Conservation (phyloP, 495 filamentous ascomycete genomes). For the Peziza echinospora region DNA sequence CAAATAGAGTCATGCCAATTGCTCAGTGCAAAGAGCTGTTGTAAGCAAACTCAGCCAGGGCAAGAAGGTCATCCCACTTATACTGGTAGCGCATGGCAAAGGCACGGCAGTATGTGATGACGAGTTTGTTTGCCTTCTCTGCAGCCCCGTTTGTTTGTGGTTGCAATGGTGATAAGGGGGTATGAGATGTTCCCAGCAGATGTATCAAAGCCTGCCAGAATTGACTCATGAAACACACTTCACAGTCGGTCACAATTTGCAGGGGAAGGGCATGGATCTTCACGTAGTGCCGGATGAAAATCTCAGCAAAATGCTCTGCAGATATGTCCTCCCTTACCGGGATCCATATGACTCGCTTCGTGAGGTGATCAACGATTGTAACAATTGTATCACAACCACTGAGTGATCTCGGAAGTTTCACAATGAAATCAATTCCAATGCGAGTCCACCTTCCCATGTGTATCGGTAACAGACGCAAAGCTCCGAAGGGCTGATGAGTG, state of each 20-base stretch:
- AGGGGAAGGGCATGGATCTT: background rate
- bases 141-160: background rate
- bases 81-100: background rate
- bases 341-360: slow-evolving; percentile 3
- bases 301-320: background rate
- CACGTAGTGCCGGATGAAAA: background rate
- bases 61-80: background rate
- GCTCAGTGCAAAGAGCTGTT: background rate
- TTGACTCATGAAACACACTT: background rate
- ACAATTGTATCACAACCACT: no score
- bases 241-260: background rate
- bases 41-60: background rate
- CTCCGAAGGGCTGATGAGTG: background rate
- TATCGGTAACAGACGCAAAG: background rate
- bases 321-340: background rate
- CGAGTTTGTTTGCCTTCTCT: background rate
- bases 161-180: background rate
- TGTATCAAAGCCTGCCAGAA: background rate
- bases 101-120: background rate
- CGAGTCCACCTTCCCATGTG: background rate
- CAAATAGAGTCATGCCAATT: background rate
- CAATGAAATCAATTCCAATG: slow-evolving; percentile 6
- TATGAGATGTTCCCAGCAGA: background rate
- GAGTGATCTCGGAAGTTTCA: no score
- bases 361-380: slow-evolving; percentile 1